Conservation (phyloP, 2,329 filamentous ascomycete species). For the Ploettnerulaceae sp. region DNA sequence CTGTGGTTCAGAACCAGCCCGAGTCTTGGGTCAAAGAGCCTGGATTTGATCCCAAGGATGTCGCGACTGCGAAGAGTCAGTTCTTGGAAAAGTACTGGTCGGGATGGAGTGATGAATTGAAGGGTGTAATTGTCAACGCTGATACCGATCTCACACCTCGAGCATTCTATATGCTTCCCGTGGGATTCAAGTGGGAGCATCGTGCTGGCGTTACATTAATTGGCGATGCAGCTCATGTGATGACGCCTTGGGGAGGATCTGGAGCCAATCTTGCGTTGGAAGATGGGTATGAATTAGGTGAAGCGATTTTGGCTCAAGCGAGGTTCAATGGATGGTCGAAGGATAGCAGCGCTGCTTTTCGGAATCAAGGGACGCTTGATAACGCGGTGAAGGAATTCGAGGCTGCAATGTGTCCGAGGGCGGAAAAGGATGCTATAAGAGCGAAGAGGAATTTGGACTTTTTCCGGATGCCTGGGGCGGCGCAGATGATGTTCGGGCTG, state of each 20-base stretch:
- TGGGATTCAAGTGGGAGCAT: conserved; percentile 16
- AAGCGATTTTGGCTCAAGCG: too few species aligned
- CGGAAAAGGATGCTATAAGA: too few species aligned
- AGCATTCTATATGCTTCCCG: conserved; percentile 18
- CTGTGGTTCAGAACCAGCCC: conserved; percentile 15
- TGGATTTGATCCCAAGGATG: conserved; percentile 16
- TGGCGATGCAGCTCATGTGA: conserved; percentile 46
- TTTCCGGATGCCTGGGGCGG: too few species aligned
- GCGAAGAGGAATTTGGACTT: too few species aligned
- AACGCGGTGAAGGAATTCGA: too few species aligned
- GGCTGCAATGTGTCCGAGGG: too few species aligned
- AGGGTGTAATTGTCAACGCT: not conserved
- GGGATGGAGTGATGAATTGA: not conserved
- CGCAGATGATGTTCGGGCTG: too few species aligned
- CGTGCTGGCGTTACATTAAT: conserved; percentile 41
- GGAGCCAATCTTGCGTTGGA: not conserved
- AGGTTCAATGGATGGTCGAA: too few species aligned
- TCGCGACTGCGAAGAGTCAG: not conserved
- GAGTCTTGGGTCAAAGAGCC: conserved; percentile 22
- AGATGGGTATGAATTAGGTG: too few species aligned
- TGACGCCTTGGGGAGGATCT: conserved; percentile 33
- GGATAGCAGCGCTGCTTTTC: too few species aligned
- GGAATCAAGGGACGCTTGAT: too few species aligned
- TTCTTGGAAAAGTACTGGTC: not conserved
- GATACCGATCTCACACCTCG: not conserved